These are phyloP conservation scores for Epithemia pelagica DNA, from an alignment of 108 stramenopile genomes.

Conservation along the genomic window DNA sequence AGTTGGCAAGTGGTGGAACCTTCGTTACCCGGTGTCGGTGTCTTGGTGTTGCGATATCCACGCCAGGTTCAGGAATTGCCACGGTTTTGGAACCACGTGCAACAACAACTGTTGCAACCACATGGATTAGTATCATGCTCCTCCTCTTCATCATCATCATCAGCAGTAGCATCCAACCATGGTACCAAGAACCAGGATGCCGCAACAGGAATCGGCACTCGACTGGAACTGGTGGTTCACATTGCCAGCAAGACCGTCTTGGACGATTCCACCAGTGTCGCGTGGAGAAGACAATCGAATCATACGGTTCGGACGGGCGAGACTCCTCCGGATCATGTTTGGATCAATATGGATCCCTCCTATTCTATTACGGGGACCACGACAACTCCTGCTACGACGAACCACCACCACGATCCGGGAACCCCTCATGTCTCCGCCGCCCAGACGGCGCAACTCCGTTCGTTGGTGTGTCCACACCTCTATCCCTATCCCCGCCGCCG, in stretches of 20 bases:
- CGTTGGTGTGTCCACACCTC: conserved; percentile 2
- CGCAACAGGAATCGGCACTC: not conserved
- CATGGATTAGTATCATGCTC: not conserved
- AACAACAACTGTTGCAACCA: not conserved
- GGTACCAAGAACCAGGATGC: not conserved
- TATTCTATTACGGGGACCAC: not conserved
- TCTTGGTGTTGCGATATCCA: conserved; percentile 57
- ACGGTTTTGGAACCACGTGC: not conserved
- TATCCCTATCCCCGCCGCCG: not conserved
- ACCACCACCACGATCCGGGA: not conserved
- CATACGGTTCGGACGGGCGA: not conserved
- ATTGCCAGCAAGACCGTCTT: conserved; percentile 10
- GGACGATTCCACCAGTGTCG: not conserved
- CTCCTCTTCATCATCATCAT: too few species aligned
- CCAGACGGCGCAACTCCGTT: conserved; percentile 1
- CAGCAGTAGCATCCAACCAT: not conserved
- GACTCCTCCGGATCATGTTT: not conserved
- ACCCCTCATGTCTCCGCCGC: conserved; percentile 5
- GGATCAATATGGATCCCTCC: not conserved
- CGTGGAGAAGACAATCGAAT: not conserved
- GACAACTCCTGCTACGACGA: not conserved
- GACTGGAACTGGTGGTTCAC: conserved; percentile 62
- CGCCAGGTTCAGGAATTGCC: not conserved
- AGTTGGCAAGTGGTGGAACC: conserved; percentile 63
- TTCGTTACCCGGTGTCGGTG: conserved; percentile 48